phyloP scores from a whole-genome alignment of 148 eudicot genomes.

The Chenopodium suecicum region DNA sequence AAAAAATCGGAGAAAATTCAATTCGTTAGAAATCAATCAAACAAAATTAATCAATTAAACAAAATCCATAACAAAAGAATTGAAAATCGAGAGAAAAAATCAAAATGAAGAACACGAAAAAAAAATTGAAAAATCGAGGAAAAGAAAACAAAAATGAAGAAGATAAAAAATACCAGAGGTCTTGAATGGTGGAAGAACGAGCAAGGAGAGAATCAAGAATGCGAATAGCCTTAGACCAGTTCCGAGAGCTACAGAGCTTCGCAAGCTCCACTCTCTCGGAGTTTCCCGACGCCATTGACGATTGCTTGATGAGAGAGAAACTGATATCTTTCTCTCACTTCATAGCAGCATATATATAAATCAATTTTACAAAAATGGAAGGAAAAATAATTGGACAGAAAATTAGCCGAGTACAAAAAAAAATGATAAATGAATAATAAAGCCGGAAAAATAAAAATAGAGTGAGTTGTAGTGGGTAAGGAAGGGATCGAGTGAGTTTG shows the following conservation, averaged over 20 bases:
- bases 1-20: slow-evolving; percentile 7
- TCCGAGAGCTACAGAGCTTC: slow-evolving; percentile 74
- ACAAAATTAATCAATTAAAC: background rate
- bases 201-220: slow-evolving; percentile 79
- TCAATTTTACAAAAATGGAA: background rate
- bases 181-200: slow-evolving; percentile 63
- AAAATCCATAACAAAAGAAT: background rate
- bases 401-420: too few species aligned
- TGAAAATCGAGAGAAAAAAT: background rate
- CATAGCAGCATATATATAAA: background rate
- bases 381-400: background rate
- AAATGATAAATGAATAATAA: too few species aligned
- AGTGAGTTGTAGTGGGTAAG: slow-evolving; percentile 15
- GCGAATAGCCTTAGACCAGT: slow-evolving; percentile 98
- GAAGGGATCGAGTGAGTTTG: background rate
- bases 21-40: background rate
- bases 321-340: slow-evolving; percentile 2
- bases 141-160: too few species aligned
- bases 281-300: slow-evolving; percentile 55
- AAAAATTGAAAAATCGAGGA: background rate
- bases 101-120: background rate
- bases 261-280: slow-evolving; percentile 75
- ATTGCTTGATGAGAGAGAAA: slow-evolving; percentile 23
- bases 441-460: background rate
- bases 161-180: slow-evolving; percentile 57